Evolutionary conservation across 176 grass and related monocot species (phyloP).

Genomic region (Musa troglodytarum): DNA sequence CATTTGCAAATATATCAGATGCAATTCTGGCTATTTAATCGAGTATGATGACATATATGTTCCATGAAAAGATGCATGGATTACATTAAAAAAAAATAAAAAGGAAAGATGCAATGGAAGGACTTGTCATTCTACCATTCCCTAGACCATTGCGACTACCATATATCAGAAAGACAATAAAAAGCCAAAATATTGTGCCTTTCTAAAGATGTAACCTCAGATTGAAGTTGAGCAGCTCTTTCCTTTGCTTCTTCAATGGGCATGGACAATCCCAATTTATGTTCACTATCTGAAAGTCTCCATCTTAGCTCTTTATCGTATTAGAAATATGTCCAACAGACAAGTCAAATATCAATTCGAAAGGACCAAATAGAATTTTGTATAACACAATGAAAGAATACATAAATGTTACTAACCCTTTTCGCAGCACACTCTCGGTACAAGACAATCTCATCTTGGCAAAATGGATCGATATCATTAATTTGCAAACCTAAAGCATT

Average conservation of each 20-base stretch:
- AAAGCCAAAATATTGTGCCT: slow-evolving; percentile 30
- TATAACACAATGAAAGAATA: not conserved
- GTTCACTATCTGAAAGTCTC: slow-evolving; percentile 67
- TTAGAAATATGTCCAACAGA: slow-evolving; percentile 11
- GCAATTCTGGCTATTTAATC: not conserved
- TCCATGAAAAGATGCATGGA: not conserved
- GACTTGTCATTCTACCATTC: too few species aligned
- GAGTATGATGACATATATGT: not conserved
- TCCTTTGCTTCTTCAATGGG: slow-evolving; percentile 63
- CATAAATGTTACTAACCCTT: slow-evolving; percentile 46
- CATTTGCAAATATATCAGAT: not conserved
- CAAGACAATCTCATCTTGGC: slow-evolving; percentile 85
- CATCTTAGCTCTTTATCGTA: slow-evolving; percentile 88
- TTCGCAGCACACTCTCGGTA: slow-evolving; percentile 70
- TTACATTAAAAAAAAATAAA: not conserved
- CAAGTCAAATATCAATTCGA: not conserved
- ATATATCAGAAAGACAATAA: not conserved
- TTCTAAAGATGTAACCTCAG: slow-evolving; percentile 65
- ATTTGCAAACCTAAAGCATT: slow-evolving; percentile 69
- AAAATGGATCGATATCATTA: slow-evolving; percentile 98
- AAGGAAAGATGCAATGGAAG: too few species aligned
- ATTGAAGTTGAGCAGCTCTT: slow-evolving; percentile 69
- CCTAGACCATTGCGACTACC: too few species aligned
- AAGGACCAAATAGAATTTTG: not conserved
- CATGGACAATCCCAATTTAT: slow-evolving; percentile 77